A percentile compares a stretch with the other conserved stretches of the same genome.
phyloP scores from a whole-genome alignment of 2,329 filamentous ascomycete species.

The Chrysoporthe austroafricana region DNA sequence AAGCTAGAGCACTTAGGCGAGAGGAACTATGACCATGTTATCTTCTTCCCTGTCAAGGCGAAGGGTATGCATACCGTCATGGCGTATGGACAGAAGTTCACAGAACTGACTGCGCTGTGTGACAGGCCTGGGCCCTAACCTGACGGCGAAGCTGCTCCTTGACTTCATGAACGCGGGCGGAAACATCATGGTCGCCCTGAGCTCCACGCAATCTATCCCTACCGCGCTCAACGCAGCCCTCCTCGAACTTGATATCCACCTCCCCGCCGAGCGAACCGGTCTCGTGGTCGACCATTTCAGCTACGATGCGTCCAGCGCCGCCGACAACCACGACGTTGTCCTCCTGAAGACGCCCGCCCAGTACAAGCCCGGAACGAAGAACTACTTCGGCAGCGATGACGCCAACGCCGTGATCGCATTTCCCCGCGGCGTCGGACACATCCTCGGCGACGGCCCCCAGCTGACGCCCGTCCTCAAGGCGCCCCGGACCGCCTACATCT shows the following conservation, averaged over 20 bases:
- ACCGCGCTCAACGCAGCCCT: constrained; percentile 78
- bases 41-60: constrained; percentile 85
- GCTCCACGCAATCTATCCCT: constrained; percentile 70
- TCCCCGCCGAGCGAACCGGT: constrained; percentile 84
- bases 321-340: constrained; percentile 87
- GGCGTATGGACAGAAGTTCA: not conserved
- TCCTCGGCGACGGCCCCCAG: constrained; percentile 76
- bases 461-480: constrained; percentile 82
- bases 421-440: constrained; percentile 79
- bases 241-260: constrained; percentile 82
- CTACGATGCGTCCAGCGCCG: constrained; percentile 76
- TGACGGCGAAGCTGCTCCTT: constrained; percentile 84
- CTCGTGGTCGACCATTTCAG: constrained; percentile 95
- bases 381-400: constrained; percentile 72
- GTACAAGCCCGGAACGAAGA: constrained; percentile 70
- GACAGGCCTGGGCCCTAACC: constrained; percentile 79
- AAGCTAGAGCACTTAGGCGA: constrained; percentile 85
- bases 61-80: constrained; percentile 65
- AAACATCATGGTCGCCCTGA: constrained; percentile 87
- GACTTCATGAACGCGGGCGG: constrained; percentile 91
- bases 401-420: constrained; percentile 70
- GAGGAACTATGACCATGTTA: constrained; percentile 85
- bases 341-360: constrained; percentile 71
- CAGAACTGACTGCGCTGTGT: not conserved
- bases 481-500: constrained; percentile 84